Evolutionary conservation across 345 rosid species (phyloP).

Genomic region (Populus nigra): DNA sequence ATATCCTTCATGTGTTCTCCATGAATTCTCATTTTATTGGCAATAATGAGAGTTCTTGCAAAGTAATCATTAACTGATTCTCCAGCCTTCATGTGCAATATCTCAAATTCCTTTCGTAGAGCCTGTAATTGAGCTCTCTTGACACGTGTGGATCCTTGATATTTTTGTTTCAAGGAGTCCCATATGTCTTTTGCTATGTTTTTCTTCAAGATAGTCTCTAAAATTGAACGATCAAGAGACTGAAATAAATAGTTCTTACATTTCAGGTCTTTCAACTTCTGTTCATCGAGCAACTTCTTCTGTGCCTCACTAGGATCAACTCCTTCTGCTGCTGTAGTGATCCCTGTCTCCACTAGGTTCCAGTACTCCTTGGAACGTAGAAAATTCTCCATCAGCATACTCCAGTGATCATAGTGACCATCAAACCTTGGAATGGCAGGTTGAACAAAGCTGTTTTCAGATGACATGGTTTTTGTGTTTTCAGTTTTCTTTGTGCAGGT

Average conservation of each 20-base stretch:
- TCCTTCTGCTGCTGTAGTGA: not conserved
- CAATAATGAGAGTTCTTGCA: too few relatives aligned
- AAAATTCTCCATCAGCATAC: not conserved
- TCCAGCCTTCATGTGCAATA: too few relatives aligned
- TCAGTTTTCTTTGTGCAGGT: too few relatives aligned
- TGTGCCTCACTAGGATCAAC: not conserved
- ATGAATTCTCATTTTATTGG: too few relatives aligned
- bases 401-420: conserved; percentile 1
- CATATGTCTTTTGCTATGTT: not conserved
- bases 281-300: not conserved
- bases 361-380: not conserved
- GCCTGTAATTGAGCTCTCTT: not conserved
- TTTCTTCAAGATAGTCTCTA: too few relatives aligned
- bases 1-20: too few relatives aligned
- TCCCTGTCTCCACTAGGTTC: not conserved
- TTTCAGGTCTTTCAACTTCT: too few relatives aligned
- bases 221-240: too few relatives aligned
- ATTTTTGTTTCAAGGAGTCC: not conserved
- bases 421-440: not conserved
- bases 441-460: not conserved
- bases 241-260: too few relatives aligned
- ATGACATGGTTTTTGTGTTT: not conserved
- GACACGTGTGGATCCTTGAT: not conserved
- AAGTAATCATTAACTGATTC: too few relatives aligned
- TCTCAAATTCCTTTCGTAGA: not conserved